Percentiles rank a stretch among this genome's conserved stretches.
Evolutionary conservation across 2,329 filamentous ascomycete species (phyloP).

Genomic region (Talaromyces sp.): DNA sequence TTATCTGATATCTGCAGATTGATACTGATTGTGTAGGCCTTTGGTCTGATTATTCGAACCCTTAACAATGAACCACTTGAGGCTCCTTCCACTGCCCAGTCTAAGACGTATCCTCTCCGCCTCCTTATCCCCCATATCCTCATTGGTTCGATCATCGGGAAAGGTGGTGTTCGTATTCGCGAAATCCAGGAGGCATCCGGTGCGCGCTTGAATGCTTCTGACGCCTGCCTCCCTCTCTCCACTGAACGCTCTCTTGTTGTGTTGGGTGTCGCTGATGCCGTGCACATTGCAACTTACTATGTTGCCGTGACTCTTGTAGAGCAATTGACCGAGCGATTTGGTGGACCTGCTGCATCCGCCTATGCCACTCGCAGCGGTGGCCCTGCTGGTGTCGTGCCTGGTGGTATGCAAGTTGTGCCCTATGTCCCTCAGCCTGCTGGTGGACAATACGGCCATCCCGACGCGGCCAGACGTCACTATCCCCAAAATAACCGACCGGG

Average conservation of each 20-base stretch:
- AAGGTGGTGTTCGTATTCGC: constrained; percentile 90
- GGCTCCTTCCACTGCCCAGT: constrained; percentile 82
- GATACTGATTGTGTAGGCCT: constrained; percentile 60
- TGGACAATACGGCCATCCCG: constrained; percentile 86
- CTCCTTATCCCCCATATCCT: constrained; percentile 94
- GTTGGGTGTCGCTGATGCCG: constrained; percentile 94
- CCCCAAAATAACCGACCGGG: constrained; percentile 71
- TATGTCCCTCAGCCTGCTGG: constrained; percentile 91
- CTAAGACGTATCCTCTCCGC: constrained; percentile 94
- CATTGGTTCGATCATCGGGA: constrained; percentile 98
- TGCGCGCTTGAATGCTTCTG: constrained; percentile 91
- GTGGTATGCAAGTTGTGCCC: constrained; percentile 98
- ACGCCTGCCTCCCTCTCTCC: constrained; percentile 88
- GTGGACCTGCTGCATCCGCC: constrained; percentile 91
- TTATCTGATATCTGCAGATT: not conserved
- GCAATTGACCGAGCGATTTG: constrained; percentile 94
- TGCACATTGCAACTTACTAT: constrained; percentile 98
- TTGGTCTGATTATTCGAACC: constrained; percentile 95
- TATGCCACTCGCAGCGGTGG: constrained; percentile 94
- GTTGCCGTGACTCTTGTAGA: constrained; percentile 97
- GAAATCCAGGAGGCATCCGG: constrained; percentile 98
- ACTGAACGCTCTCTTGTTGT: constrained; percentile 97
- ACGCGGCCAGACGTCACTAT: constrained; percentile 74
- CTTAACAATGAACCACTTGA: constrained; percentile 94
- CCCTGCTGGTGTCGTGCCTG: constrained; percentile 87